Evolutionary conservation across 2,329 filamentous ascomycete genomes (phyloP).

Genomic region (Aspergillus oerlinghausenensis): DNA sequence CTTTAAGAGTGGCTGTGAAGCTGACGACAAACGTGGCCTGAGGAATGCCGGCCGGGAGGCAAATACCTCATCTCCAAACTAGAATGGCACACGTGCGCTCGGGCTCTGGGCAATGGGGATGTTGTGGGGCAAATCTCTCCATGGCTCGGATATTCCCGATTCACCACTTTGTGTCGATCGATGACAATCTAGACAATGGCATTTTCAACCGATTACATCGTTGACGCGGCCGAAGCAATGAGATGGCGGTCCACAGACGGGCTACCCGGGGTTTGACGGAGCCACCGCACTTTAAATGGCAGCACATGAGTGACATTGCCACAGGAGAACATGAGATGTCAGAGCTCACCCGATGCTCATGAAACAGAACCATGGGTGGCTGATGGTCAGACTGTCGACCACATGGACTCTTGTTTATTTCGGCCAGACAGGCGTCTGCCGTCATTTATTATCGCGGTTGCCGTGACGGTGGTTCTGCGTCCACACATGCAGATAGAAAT

Average conservation of each 20-base stretch:
- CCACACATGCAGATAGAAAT: neutral
- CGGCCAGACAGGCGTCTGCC: neutral
- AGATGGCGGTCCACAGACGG: neutral
- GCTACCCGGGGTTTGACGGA: neutral
- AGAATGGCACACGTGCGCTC: neutral
- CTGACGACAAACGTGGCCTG: neutral
- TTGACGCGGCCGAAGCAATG: neutral
- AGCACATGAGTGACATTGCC: neutral
- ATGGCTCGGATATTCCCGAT: neutral
- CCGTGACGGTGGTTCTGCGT: neutral
- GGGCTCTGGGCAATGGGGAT: no score
- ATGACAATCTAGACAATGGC: neutral
- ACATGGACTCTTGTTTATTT: neutral
- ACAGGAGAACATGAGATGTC: neutral
- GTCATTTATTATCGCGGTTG: neutral
- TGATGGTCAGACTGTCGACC: neutral
- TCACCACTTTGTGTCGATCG: neutral
- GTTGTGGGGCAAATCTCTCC: neutral
- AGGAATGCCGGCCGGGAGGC: neutral
- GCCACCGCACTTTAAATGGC: neutral
- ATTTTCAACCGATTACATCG: neutral
- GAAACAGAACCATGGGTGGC: neutral
- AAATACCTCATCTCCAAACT: neutral
- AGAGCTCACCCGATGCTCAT: neutral
- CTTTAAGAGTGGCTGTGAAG: neutral